A percentile compares a stretch with the other conserved stretches of the same genome.
These are phyloP conservation scores for Carex kokanica DNA, from an alignment of 176 grass and related monocot species.

Conservation along the genomic window DNA sequence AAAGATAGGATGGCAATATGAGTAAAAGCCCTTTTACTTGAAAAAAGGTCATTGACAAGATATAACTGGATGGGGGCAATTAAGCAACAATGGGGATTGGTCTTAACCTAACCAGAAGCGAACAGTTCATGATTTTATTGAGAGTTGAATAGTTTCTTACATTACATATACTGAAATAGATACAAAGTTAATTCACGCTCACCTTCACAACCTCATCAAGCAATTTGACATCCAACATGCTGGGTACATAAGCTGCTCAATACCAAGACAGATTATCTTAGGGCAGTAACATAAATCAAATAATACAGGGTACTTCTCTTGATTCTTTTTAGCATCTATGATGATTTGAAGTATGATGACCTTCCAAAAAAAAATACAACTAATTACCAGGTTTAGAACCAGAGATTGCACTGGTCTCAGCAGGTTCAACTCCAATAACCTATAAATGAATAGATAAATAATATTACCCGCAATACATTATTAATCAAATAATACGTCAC, in stretches of 20 bases:
- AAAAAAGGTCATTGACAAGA: not conserved
- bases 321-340: not conserved
- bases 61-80: not conserved
- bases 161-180: slow-evolving; percentile 11
- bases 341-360: not conserved
- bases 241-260: slow-evolving; percentile 77
- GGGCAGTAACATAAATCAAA: not conserved
- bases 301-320: not conserved
- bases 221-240: slow-evolving; percentile 80
- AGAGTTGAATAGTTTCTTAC: slow-evolving; percentile 3
- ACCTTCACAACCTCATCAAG: slow-evolving; percentile 99
- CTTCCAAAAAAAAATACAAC: not conserved
- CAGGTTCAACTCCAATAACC: slow-evolving; percentile 94
- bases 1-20: slow-evolving; percentile 8
- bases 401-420: slow-evolving; percentile 85
- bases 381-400: slow-evolving; percentile 71
- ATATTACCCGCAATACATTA: not conserved
- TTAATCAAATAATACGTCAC: not conserved
- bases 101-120: not conserved
- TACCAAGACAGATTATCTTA: slow-evolving; percentile 13
- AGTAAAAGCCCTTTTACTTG: not conserved
- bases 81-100: not conserved
- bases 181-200: slow-evolving; percentile 21
- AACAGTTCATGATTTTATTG: not conserved
- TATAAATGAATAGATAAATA: slow-evolving; percentile 17